These are phyloP conservation scores for Plasmodium coatneyi DNA, from an alignment of 169 alveolate genomes.

Conservation along the genomic window DNA sequence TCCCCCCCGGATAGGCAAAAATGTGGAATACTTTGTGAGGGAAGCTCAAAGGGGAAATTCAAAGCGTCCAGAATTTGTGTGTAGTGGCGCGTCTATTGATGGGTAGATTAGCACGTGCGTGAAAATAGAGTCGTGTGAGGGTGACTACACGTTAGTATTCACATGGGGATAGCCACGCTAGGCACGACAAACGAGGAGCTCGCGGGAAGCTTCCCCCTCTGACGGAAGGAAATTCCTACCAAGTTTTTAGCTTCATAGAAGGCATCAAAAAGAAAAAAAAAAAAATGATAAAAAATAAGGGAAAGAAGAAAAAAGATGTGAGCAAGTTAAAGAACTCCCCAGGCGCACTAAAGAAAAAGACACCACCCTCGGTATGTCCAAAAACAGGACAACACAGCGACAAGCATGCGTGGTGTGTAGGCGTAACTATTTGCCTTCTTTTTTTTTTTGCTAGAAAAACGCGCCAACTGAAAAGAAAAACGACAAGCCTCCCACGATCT, in stretches of 20 bases:
- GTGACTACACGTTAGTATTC: background rate
- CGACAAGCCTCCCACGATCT: constrained; percentile 19
- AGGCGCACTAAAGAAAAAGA: background rate
- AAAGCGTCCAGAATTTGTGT: background rate
- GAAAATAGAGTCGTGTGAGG: background rate
- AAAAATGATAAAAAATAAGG: constrained; percentile 37
- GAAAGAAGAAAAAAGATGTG: constrained; percentile 8
- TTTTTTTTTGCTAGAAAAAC: constrained; percentile 6
- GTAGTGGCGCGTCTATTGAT: too few species aligned
- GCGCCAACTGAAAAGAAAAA: constrained; percentile 12
- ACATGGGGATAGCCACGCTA: background rate
- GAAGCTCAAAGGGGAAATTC: background rate
- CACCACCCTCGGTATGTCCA: background rate
- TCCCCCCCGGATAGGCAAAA: background rate
- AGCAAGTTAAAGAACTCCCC: constrained; percentile 5
- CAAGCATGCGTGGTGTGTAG: background rate
- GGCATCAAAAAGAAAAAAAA: background rate
- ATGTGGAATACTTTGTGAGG: background rate
- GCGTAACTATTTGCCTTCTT: background rate
- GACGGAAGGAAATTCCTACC: background rate
- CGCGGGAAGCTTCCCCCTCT: background rate
- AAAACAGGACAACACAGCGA: background rate
- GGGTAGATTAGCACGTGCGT: too few species aligned
- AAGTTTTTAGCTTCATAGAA: background rate
- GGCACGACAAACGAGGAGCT: background rate